phyloP scores from a whole-genome alignment of 768 basidiomycete genomes.

The Russula abietina region DNA sequence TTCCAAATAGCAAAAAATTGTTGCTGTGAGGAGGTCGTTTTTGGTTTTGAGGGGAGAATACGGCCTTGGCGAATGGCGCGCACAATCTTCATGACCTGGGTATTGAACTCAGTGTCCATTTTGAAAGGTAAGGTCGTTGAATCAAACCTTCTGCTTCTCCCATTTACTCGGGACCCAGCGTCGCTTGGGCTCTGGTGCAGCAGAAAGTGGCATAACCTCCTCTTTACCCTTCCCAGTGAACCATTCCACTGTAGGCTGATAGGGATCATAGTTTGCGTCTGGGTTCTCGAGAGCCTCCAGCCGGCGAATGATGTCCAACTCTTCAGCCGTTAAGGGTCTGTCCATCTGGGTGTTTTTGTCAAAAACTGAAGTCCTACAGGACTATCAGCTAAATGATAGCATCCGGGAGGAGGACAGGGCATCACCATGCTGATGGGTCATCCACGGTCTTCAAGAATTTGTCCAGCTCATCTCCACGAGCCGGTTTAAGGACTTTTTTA shows the following conservation, averaged over 20 bases:
- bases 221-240: constrained; percentile 95
- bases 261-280: constrained; percentile 84
- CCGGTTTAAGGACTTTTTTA: constrained; percentile 88
- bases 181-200: constrained; percentile 90
- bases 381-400: not conserved
- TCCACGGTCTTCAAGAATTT: constrained; percentile 93
- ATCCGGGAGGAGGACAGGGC: constrained; percentile 10
- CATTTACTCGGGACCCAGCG: constrained; percentile 98
- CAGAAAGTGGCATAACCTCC: constrained; percentile 87
- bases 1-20: constrained; percentile 90
- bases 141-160: constrained; percentile 93
- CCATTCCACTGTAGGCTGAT: constrained; percentile 92
- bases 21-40: constrained; percentile 53
- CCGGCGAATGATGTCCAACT: constrained; percentile 90
- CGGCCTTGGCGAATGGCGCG: constrained; percentile 95
- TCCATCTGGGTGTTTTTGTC: constrained; percentile 84
- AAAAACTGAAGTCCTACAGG: constrained; percentile 78
- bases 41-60: constrained; percentile 86
- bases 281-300: constrained; percentile 90
- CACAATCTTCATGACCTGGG: constrained; percentile 97
- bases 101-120: not conserved
- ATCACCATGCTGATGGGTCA: constrained; percentile 82
- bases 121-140: not conserved
- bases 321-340: constrained; percentile 80
- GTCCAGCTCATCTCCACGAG: constrained; percentile 93